These are phyloP conservation scores for Stellera chamaejasme DNA, from an alignment of 345 rosid species.

Conservation along the genomic window DNA sequence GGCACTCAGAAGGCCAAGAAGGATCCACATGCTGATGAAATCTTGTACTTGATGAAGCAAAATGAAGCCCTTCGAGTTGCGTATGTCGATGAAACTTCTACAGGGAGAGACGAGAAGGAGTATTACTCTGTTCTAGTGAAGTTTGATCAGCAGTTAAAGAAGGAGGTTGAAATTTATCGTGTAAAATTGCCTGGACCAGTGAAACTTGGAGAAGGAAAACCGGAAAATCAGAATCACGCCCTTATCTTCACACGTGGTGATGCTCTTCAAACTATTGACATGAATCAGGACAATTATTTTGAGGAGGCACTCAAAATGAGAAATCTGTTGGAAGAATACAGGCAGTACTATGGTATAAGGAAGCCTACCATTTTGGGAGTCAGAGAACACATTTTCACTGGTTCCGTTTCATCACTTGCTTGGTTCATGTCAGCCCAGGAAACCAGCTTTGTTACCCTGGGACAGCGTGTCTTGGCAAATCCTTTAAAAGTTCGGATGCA, in stretches of 20 bases:
- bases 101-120: slow-evolving; percentile 57
- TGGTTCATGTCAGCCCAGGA: slow-evolving; percentile 95
- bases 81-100: slow-evolving; percentile 72
- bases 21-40: slow-evolving; percentile 88
- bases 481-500: slow-evolving; percentile 96
- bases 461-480: slow-evolving; percentile 96
- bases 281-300: slow-evolving; percentile 98
- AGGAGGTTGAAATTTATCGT: slow-evolving; percentile 91
- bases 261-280: slow-evolving; percentile 97
- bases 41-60: slow-evolving; percentile 64
- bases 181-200: slow-evolving; percentile 89
- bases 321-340: slow-evolving; percentile 89
- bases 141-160: slow-evolving; percentile 63
- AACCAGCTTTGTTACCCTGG: slow-evolving; percentile 87
- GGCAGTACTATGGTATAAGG: slow-evolving; percentile 55
- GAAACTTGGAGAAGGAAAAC: slow-evolving; percentile 98
- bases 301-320: slow-evolving; percentile 99
- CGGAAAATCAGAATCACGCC: slow-evolving; percentile 98
- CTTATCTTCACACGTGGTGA: slow-evolving; percentile 93
- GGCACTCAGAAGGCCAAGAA: slow-evolving; percentile 87
- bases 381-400: slow-evolving; percentile 92
- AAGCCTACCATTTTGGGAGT: slow-evolving; percentile 90
- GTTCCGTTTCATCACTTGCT: slow-evolving; percentile 92
- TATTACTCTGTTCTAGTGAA: slow-evolving; percentile 94
- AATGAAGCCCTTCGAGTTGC: slow-evolving; percentile 97